Evolutionary conservation across 495 filamentous ascomycete species (phyloP), one percentile per base, ranked within the genome.

Genomic region (Glonium stellatum): DNA sequence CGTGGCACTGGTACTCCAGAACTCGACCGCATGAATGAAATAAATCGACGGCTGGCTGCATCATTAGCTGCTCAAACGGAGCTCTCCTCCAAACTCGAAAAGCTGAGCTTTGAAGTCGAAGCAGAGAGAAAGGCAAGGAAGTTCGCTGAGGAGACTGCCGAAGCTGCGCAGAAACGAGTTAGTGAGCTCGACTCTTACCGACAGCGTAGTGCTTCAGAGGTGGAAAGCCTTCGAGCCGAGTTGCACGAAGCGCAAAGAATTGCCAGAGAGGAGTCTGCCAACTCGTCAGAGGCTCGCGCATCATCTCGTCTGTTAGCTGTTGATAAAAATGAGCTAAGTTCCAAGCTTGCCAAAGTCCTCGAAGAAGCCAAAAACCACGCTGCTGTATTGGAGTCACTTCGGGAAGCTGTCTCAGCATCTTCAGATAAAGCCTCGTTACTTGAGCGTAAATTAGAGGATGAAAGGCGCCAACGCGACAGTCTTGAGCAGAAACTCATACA

Each of bases 131-230:
- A 82, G 55, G 84, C 87, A 4, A 80, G 89, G 34, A 84, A 89
- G 68, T 75, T 96, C 5, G 91, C 93, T 0, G 93, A 99, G 66
- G 92, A 96, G 57, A 92, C 87, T 1, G 82, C 87, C 10, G 86
- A 86, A 55, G 87, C 89, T 19, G 87, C 90, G 18, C 83, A 96
- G 64, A 87, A 84, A 72, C 83, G 92, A 23, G 83, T 95, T 68
- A 79, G 83, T 10, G 90, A 96, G 61, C 75, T 97, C 6, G 92
- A 97, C 64, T 70, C 70, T n/a, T 86, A 82, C 62, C 87, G 90
- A 72, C 87, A 93, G 61, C 87, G 84, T 59, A 89, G 87, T 54
- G 80, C 87, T 9, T 80, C 87, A 0, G 92, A 97, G 66, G 78
- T 91, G 4, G 93, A 97, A 72, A 86, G 83, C 37, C 74, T 99